These are phyloP conservation scores for Cornus florida DNA, from an alignment of 148 eudicot genomes.

Conservation along the genomic window DNA sequence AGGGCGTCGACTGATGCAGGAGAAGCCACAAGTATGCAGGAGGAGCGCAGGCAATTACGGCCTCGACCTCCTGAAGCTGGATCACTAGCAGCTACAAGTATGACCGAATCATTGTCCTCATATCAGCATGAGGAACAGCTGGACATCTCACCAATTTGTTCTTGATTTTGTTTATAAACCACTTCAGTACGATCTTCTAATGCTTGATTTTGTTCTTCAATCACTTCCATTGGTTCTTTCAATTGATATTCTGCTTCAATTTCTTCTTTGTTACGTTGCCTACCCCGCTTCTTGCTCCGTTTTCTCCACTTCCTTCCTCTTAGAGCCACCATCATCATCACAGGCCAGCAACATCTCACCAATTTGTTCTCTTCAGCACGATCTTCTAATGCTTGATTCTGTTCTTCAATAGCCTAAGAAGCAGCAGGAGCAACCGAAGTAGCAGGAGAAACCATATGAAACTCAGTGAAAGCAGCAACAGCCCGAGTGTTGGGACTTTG, in stretches of 20 bases:
- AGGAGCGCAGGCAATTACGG: not conserved
- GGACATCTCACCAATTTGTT: too few relatives aligned
- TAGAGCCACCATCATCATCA: not conserved
- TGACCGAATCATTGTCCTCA: not conserved
- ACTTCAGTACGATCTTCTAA: not conserved
- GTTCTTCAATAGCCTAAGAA: not conserved
- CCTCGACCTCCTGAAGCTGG: not conserved
- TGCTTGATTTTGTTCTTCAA: not conserved
- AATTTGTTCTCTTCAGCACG: too few relatives aligned
- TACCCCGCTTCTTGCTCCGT: not conserved
- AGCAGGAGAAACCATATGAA: not conserved
- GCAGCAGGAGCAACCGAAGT: too few relatives aligned
- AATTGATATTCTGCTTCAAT: not conserved
- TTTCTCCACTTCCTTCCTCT: constrained; percentile 7
- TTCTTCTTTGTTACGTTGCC: not conserved
- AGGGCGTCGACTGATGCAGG: not conserved
- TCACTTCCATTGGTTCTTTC: not conserved
- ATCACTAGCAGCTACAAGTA: not conserved
- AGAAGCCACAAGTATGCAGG: not conserved
- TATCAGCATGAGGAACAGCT: not conserved
- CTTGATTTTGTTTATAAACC: not conserved
- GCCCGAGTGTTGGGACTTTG: constrained; percentile 1
- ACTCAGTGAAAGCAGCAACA: not conserved
- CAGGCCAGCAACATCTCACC: too few relatives aligned
- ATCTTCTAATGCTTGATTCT: too few relatives aligned